Conservation (phyloP, 805 yeast genomes). For the Myxozyma monticola region DNA sequence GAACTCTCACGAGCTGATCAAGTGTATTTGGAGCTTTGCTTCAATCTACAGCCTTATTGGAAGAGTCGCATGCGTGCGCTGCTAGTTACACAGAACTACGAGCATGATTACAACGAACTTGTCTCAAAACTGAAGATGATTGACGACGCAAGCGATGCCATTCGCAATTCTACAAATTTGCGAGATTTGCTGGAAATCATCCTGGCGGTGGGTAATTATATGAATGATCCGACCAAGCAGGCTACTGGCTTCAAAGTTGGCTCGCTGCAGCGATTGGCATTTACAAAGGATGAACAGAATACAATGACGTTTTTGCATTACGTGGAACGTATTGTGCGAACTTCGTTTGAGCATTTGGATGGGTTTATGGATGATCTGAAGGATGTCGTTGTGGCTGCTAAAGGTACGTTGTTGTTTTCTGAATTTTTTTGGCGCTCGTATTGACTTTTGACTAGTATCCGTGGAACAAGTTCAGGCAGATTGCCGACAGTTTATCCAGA, state of each 20-base stretch:
- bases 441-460: slow-evolving; percentile 46
- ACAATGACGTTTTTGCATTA: slow-evolving; percentile 88
- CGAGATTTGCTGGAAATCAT: slow-evolving; percentile 78
- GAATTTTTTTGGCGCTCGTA: not conserved
- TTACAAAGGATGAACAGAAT: slow-evolving; percentile 86
- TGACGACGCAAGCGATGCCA: slow-evolving; percentile 70
- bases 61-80: slow-evolving; percentile 84
- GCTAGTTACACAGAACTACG: slow-evolving; percentile 64
- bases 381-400: slow-evolving; percentile 60
- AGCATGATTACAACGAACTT: slow-evolving; percentile 75
- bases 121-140: slow-evolving; percentile 63
- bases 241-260: slow-evolving; percentile 90
- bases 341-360: slow-evolving; percentile 75
- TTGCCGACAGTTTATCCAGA: slow-evolving; percentile 60
- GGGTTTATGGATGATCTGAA: slow-evolving; percentile 70
- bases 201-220: slow-evolving; percentile 88
- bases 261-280: slow-evolving; percentile 84
- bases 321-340: slow-evolving; percentile 84
- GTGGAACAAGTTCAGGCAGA: slow-evolving; percentile 79
- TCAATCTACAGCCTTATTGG: slow-evolving; percentile 88
- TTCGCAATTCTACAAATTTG: slow-evolving; percentile 66
- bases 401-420: slow-evolving; percentile 36
- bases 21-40: slow-evolving; percentile 76
- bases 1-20: slow-evolving; percentile 87
- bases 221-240: slow-evolving; percentile 91